These are phyloP conservation scores for Candida sp. DNA, from an alignment of 1,139 yeast genomes.

Conservation along the genomic window DNA sequence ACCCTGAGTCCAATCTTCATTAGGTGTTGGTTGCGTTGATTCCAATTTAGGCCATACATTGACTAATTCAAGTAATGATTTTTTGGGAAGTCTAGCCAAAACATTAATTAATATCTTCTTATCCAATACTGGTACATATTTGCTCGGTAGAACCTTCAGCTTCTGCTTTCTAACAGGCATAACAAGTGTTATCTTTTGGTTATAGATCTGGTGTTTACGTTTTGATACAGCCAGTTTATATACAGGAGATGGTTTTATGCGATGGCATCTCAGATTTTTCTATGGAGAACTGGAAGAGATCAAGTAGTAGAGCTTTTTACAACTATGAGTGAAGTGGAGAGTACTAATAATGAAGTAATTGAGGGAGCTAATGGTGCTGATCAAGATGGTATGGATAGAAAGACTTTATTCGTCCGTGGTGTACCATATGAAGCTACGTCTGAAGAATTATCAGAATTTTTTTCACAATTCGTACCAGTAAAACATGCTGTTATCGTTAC, in stretches of 20 bases:
- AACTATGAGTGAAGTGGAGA: constrained; percentile 10
- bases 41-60: constrained; percentile 33
- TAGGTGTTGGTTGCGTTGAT: constrained; percentile 34
- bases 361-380: constrained; percentile 5
- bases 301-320: too few relatives aligned
- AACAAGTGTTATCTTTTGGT: not conserved
- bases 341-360: constrained; percentile 1
- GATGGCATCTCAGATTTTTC: constrained; percentile 4
- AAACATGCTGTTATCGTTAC: constrained; percentile 92
- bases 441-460: constrained; percentile 77
- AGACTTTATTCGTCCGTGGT: constrained; percentile 79
- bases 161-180: not conserved
- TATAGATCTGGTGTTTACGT: not conserved
- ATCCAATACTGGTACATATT: constrained; percentile 34
- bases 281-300: not conserved
- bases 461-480: constrained; percentile 93
- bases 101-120: constrained; percentile 18
- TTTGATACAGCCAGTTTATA: not conserved
- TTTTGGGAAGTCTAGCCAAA: constrained; percentile 28
- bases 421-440: constrained; percentile 79
- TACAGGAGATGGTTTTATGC: not conserved
- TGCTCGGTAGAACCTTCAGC: constrained; percentile 34
- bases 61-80: constrained; percentile 31
- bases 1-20: constrained; percentile 16
- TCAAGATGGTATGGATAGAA: constrained; percentile 48